These are phyloP conservation scores for Suhomyces coccinellae DNA, from an alignment of 1,139 yeast genomes.

Conservation along the genomic window DNA sequence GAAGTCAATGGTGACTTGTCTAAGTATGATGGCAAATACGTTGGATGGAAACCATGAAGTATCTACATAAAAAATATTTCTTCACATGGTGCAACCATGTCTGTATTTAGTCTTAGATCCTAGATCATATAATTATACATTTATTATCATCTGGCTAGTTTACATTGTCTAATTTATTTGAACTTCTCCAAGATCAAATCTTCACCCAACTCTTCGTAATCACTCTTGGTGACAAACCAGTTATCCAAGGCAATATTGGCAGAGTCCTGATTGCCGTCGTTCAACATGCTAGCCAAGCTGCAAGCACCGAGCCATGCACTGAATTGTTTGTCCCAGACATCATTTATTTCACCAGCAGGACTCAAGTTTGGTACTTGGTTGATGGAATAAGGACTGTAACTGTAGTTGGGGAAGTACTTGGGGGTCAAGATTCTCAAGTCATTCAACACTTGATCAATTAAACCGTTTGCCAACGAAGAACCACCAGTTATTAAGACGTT, in stretches of 20 bases:
- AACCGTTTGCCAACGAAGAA: constrained; percentile 57
- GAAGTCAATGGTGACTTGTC: constrained; percentile 63
- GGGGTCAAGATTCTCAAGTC: constrained; percentile 53
- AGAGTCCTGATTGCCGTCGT: constrained; percentile 41
- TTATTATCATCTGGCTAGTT: constrained; percentile 8
- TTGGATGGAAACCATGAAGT: constrained; percentile 53
- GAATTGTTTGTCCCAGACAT: constrained; percentile 53
- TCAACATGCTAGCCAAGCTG: constrained; percentile 55
- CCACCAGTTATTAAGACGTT: constrained; percentile 72
- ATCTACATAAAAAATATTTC: neutral
- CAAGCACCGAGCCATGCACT: constrained; percentile 71
- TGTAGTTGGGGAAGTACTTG: constrained; percentile 51
- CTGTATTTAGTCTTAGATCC: constrained; percentile 5
- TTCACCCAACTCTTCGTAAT: constrained; percentile 61
- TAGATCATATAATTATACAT: constrained; percentile 10
- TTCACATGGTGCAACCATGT: neutral
- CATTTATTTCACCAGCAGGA: constrained; percentile 30
- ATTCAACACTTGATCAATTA: constrained; percentile 60
- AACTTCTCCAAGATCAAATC: constrained; percentile 57
- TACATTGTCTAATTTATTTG: constrained; percentile 28
- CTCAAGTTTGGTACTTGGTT: constrained; percentile 18
- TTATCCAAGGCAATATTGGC: constrained; percentile 48
- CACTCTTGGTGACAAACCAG: constrained; percentile 57
- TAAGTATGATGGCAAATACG: constrained; percentile 54
- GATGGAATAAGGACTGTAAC: constrained; percentile 38